Base-by-base conservation (phyloP, 192 early-diverging fungal genomes). In the Oehlia diaphana region DNA sequence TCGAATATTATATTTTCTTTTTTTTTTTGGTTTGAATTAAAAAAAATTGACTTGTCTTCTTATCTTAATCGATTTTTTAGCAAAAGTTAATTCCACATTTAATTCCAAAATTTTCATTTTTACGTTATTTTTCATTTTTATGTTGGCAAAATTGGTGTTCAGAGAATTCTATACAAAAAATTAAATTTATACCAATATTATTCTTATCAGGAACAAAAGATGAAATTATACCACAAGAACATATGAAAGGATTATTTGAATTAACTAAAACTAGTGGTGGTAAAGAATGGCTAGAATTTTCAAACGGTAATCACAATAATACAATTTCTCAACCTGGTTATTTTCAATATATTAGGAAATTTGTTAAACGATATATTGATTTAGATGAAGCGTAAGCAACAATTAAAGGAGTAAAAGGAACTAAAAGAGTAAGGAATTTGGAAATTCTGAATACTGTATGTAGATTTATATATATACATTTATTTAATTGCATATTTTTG, bases 111-210 rank as follows among this genome's bases (percentile, higher is more conserved):
- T 83, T 96, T 28, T 31, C 31, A 31, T 31, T 31, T 31, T 31
- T 31, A 31, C 87, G 84, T 53, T 85, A 90, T 2, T 4, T 31
- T 31, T 31, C 92, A 1, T 97, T 94, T 76, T 84, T 98, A 26
- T 93, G 92, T 81, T 92, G 93, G 81, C 94, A 99, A 80, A 90
- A 92, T 65, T 99, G 97, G 97, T 84, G 89, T 76, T 95, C 95
- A 23, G 93, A 96, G 76, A 75, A 80, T 12, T 86, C 87, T 26
- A 93, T 99, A 69, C 82, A 85, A 67, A 84, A 82, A 50, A 92
- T 97, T 35, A 73, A 81, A 19, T 80, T 74, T 0, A 86, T 92
- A 23, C 97, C 96, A 1, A 90, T 95, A 12, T 84, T 96, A 63
- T 95, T 97, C 74, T 83, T 97, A 7, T 91, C 93, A 10, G 95